Percentiles rank a stretch among this genome's conserved stretches.
These are phyloP conservation scores for Lotus japonicus DNA, from an alignment of 306 rosid species.

Conservation along the genomic window DNA sequence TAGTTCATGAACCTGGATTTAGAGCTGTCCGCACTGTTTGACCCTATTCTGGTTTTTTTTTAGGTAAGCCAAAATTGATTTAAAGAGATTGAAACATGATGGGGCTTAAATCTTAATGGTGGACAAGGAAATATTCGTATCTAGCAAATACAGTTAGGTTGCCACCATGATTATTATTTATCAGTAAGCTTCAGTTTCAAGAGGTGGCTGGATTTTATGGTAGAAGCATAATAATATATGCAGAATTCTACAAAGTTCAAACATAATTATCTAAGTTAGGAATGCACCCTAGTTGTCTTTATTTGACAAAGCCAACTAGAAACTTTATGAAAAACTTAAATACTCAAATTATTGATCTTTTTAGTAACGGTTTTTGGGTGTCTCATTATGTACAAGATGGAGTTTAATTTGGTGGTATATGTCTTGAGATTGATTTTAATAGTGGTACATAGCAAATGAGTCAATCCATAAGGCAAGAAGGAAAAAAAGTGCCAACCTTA, in stretches of 20 bases:
- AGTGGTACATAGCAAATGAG: too few relatives aligned
- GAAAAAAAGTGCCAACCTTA: too few relatives aligned
- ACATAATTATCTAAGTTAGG: background rate
- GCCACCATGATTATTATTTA: constrained; percentile 2
- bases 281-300: background rate
- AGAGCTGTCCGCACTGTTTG: constrained; percentile 39
- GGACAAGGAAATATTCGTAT: constrained; percentile 33
- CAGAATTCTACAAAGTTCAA: background rate
- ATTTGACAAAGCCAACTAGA: background rate
- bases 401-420: too few relatives aligned
- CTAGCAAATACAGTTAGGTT: constrained; percentile 17
- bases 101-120: constrained; percentile 19
- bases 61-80: too few relatives aligned
- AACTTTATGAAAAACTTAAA: background rate
- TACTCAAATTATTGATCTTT: background rate
- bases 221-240: background rate
- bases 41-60: constrained; percentile 20
- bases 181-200: background rate
- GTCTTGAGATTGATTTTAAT: too few relatives aligned
- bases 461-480: too few relatives aligned
- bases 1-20: constrained; percentile 47
- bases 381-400: background rate
- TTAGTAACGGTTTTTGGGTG: background rate
- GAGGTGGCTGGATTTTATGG: background rate
- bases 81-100: background rate